phyloP scores from a whole-genome alignment of 2,329 filamentous ascomycete genomes.

The Claviceps quebecensis region DNA sequence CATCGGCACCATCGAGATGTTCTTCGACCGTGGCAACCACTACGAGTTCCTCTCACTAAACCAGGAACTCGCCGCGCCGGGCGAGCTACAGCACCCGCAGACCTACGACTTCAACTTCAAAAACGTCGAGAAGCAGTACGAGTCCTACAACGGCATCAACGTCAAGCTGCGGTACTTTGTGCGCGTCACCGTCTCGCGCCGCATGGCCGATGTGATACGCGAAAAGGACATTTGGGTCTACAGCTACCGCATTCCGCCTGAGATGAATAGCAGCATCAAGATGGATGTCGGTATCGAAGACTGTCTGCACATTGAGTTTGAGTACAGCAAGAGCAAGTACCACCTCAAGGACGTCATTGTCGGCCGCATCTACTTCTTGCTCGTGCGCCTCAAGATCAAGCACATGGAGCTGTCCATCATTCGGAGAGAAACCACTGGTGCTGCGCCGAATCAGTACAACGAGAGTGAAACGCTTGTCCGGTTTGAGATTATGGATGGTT shows the following conservation, averaged over 20 bases:
- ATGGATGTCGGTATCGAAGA: slow-evolving; percentile 99
- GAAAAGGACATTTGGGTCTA: slow-evolving; percentile 99
- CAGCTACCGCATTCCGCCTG: slow-evolving; percentile 91
- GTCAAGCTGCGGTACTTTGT: slow-evolving; percentile 98
- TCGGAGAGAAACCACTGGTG: slow-evolving; percentile 86
- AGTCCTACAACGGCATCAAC: slow-evolving; percentile 99
- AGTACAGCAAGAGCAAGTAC: slow-evolving; percentile 99
- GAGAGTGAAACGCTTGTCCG: slow-evolving; percentile 96
- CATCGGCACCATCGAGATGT: slow-evolving; percentile 99
- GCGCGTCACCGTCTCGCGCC: slow-evolving; percentile 84
- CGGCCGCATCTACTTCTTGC: slow-evolving; percentile 92
- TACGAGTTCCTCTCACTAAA: slow-evolving; percentile 97
- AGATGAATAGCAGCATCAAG: slow-evolving; percentile 98
- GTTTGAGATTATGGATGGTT: slow-evolving; percentile 99
- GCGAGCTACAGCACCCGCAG: slow-evolving; percentile 96
- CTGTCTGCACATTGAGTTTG: slow-evolving; percentile 97
- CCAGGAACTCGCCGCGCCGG: slow-evolving; percentile 90
- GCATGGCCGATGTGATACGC: slow-evolving; percentile 95
- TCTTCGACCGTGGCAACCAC: slow-evolving; percentile 97
- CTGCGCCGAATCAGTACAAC: slow-evolving; percentile 96
- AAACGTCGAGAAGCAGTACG: slow-evolving; percentile 99
- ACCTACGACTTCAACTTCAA: slow-evolving; percentile 99
- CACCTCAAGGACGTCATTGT: slow-evolving; percentile 99
- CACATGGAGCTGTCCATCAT: slow-evolving; percentile 99
- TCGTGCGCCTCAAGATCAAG: slow-evolving; percentile 97